Base-by-base conservation (phyloP, 2,329 filamentous ascomycete genomes). In the Fusarium burgessii region DNA sequence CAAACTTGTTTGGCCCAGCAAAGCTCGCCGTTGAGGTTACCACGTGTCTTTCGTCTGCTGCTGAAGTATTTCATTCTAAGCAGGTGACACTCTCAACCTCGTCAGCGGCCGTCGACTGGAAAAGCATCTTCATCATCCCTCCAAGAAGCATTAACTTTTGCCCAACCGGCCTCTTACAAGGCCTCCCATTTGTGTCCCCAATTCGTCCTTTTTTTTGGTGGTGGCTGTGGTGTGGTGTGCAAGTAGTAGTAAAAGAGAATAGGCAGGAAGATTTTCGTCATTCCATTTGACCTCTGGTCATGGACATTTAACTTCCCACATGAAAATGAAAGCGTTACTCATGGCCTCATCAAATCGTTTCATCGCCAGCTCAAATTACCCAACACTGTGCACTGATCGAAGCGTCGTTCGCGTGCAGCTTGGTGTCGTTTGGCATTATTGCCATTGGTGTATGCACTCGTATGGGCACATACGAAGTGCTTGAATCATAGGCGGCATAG, bases 401-500 rank as follows among this genome's bases (percentile, higher is more conserved):
- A 66, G 56, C 75, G 67, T 62, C 74, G 63, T 73, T 70, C 61
- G 67, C 40, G 51, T 72, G 70, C 55, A 74, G 70, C 58, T 71
- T 74, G 38, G 60, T 58, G 55, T 74, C 70, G 43, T 68, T 62
- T 38, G 70, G 69, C 56, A 60, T 63, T 55, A 74, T 64, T 62
- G 66, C 60, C 61, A 77, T 64, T 45, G 75, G 73, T 50, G 73
- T 72, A 20, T 71, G 67, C 57, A 77, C 73, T 36, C 77, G 74
- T 66, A 79, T 74, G 27, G 78, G 78, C 32, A 77, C 70, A 66
- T 80, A 80, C 54, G 79, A 80, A 7, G 80, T 81, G 72, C 78
- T 77, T 47, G 80, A 80, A 57, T 82, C 79, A 71, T 80, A 81
- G 7, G 78, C 71, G 52, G 76, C 79, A 58, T 76, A 78, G 38